These are phyloP conservation scores for Lentinula novae-zelandiae DNA, from an alignment of 1,284 basidiomycete genomes.

Conservation along the genomic window DNA sequence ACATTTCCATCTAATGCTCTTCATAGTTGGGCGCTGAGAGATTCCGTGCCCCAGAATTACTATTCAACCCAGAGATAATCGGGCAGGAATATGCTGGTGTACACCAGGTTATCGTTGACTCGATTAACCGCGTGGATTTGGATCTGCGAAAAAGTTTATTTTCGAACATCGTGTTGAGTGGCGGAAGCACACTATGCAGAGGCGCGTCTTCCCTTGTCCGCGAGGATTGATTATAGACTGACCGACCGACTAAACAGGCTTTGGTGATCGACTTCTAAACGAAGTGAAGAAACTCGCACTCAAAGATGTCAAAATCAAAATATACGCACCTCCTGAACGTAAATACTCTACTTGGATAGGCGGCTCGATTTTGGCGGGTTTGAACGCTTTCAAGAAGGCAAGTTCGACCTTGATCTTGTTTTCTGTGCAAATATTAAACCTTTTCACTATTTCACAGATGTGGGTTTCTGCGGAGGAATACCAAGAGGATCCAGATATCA, in stretches of 20 bases:
- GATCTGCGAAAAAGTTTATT: conserved; percentile 95
- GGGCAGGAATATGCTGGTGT: conserved; percentile 97
- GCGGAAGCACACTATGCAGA: conserved; percentile 92
- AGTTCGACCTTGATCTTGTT: conserved; percentile 2
- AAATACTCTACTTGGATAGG: conserved; percentile 99
- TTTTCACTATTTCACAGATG: conserved; percentile 58
- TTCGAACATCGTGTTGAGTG: conserved; percentile 95
- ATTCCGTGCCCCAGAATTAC: conserved; percentile 95
- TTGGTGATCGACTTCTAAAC: conserved; percentile 92
- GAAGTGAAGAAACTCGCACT: conserved; percentile 97
- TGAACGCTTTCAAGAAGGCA: conserved; percentile 98
- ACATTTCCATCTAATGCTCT: background rate
- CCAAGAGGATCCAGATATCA: conserved; percentile 98
- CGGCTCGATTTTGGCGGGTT: conserved; percentile 90
- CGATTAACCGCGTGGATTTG: conserved; percentile 80
- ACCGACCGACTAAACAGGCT: conserved; percentile 52
- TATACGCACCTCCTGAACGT: conserved; percentile 98
- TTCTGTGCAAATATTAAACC: background rate
- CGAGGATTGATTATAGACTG: background rate
- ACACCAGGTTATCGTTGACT: conserved; percentile 92
- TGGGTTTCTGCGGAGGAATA: conserved; percentile 99
- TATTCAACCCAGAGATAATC: conserved; percentile 97
- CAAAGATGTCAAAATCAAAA: conserved; percentile 98
- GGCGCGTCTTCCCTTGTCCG: conserved; percentile 44
- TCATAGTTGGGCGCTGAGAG: conserved; percentile 88